These are phyloP conservation scores for Botrytis squamosa DNA, from an alignment of 2,329 filamentous ascomycete genomes.

Conservation along the genomic window DNA sequence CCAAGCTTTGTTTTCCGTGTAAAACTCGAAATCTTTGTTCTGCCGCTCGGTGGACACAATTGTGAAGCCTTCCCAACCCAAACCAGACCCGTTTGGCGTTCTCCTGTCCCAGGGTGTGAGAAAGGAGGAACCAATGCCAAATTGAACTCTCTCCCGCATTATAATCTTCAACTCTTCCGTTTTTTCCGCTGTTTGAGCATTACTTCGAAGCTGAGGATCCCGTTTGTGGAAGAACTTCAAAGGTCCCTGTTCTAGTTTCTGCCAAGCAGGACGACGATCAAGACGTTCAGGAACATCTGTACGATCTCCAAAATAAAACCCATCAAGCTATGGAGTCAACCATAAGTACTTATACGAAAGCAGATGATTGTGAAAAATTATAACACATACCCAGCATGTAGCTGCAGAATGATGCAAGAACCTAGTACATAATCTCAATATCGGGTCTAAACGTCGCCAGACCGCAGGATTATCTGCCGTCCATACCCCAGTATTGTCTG, in stretches of 20 bases:
- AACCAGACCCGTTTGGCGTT: background rate
- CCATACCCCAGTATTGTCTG: conserved; percentile 6
- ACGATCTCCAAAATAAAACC: background rate
- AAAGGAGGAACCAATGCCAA: background rate
- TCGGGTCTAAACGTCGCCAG: background rate
- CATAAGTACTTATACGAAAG: background rate
- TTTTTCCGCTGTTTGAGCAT: background rate
- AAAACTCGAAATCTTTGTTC: background rate
- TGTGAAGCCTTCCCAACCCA: conserved; percentile 6
- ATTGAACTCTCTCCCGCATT: background rate
- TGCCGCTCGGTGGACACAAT: background rate
- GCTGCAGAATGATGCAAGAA: background rate
- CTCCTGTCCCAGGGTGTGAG: background rate
- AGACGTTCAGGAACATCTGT: background rate
- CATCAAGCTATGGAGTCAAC: conserved; percentile 3
- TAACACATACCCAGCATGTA: conserved; percentile 6
- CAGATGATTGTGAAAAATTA: background rate
- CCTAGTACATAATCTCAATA: background rate
- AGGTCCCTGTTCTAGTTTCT: background rate
- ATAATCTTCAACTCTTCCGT: background rate
- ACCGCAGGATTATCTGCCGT: background rate
- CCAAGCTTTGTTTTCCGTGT: conserved; percentile 2
- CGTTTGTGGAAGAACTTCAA: conserved; percentile 5
- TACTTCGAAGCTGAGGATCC: background rate
- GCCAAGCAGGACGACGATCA: background rate